Evolutionary conservation across 169 alveolate genomes (phyloP).

Genomic region (Eimeria falciformis): DNA sequence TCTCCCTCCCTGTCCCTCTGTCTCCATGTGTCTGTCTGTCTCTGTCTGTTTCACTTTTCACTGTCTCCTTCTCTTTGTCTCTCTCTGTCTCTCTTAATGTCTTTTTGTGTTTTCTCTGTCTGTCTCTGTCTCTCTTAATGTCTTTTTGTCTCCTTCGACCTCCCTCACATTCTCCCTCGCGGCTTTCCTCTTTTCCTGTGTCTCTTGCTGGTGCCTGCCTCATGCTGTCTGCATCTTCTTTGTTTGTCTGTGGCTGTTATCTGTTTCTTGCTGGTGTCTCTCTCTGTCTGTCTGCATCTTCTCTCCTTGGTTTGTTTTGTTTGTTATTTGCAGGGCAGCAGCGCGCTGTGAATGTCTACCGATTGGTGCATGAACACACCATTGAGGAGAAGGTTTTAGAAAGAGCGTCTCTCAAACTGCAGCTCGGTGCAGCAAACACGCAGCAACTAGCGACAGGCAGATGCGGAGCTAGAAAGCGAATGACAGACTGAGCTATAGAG

Average conservation of each 20-base stretch:
- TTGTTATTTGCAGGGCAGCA: conserved; percentile 91
- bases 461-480: too few relatives aligned
- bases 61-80: not conserved
- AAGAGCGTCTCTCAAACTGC: conserved; percentile 96
- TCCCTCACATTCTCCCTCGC: too few relatives aligned
- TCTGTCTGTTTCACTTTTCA: not conserved
- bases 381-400: conserved; percentile 98
- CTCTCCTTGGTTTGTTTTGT: not conserved
- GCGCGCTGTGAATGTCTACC: conserved; percentile 95
- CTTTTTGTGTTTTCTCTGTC: too few relatives aligned
- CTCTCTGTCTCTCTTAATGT: not conserved
- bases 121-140: too few relatives aligned
- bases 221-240: too few relatives aligned
- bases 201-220: too few relatives aligned
- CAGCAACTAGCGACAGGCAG: conserved; percentile 92
- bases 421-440: conserved; percentile 84
- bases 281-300: not conserved
- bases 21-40: not conserved
- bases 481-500: too few relatives aligned
- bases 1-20: not conserved
- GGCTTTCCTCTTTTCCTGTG: too few relatives aligned
- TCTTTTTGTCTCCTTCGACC: too few relatives aligned
- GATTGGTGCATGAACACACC: conserved; percentile 96
- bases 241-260: not conserved
- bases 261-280: not conserved